Evolutionary conservation across 1,139 yeast species (phyloP).

Genomic region (Suhomyces kunorum): DNA sequence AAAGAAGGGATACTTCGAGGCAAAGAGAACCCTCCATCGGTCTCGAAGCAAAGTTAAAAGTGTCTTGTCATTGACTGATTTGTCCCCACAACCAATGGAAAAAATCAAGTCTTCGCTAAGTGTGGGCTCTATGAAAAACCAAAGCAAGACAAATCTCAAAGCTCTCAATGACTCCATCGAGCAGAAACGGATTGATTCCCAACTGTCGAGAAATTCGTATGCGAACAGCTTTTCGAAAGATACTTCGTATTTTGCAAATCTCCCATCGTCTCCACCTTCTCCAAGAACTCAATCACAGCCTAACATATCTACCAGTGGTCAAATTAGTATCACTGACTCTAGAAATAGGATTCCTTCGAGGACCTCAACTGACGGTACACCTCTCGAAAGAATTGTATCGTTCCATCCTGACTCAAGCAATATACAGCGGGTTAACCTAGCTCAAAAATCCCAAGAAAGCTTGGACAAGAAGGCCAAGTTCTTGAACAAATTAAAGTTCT

Average conservation of each 20-base stretch:
- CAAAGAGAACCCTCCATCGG: constrained; percentile 44
- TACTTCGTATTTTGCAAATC: not conserved
- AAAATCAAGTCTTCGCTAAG: constrained; percentile 43
- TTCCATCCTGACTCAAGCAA: constrained; percentile 34
- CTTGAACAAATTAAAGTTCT: constrained; percentile 42
- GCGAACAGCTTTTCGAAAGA: constrained; percentile 5
- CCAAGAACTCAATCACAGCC: constrained; percentile 4
- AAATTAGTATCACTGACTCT: constrained; percentile 9
- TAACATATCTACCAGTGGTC: constrained; percentile 4
- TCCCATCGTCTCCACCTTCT: constrained; percentile 9
- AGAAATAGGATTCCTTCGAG: constrained; percentile 6
- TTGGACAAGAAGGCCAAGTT: constrained; percentile 25
- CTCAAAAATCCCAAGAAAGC: constrained; percentile 5
- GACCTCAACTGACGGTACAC: constrained; percentile 17
- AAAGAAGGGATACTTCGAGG: constrained; percentile 42
- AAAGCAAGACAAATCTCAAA: constrained; percentile 15
- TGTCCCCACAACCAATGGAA: constrained; percentile 41
- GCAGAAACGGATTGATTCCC: constrained; percentile 16
- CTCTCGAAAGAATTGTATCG: constrained; percentile 35
- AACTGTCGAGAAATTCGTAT: constrained; percentile 18
- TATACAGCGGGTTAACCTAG: constrained; percentile 15
- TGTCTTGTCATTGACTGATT: constrained; percentile 39
- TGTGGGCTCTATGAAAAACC: constrained; percentile 30
- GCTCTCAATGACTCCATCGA: constrained; percentile 14
- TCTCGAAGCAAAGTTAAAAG: constrained; percentile 54